Evolutionary conservation across 2,329 filamentous ascomycete genomes (phyloP), one percentile per base, ranked within the genome.

Genomic region (Aspergillus ochraceoroseus): DNA sequence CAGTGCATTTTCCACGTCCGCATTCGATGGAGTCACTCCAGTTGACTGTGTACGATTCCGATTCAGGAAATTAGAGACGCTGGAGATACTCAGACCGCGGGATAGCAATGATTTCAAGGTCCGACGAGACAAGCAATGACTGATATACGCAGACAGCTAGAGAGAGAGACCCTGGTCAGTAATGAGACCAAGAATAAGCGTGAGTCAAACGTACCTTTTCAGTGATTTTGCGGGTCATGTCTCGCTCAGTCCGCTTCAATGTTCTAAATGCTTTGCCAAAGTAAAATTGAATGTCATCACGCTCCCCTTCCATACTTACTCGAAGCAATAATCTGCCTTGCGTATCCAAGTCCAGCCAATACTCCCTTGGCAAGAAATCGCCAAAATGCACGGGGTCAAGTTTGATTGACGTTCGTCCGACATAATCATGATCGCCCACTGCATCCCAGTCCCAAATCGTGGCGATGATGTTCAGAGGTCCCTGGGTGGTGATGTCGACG

Each of bases 381-480:
- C 87, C 83, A 66, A 98, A 98, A 67, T 95, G 89, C 26, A 87
- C 77, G n/a, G 92, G 92, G 56, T 98, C 92, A n/a, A 98, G 74
- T 67, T 98, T 98, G 50, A 98, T 74, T 13, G 88, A 94, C n/a
- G 92, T 96, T 47, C 92, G 80, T 17, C 92, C 92, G 23, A 96
- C 87, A 61, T 94, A 96, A 59, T 98, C 92, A 60, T 98, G 92
- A 59, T 96, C 92, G 38, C 92, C 92, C 55, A 98, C 83, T 9
- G 87, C 88, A 68, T 98, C 92, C 75, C 92, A 94, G 66, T 98
- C 92, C 92, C 92, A 98, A 28, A 96, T 85, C 0, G 92, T 98
- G 20, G 90, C 89, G 57, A 96, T 94, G 52, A 98, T 80, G 55
- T 96, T 95, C 43, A 98, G 76, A 7, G 92, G 81, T 0, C 89